Evolutionary conservation across 495 filamentous ascomycete species (phyloP).

Genomic region (Penicillium alfredii): DNA sequence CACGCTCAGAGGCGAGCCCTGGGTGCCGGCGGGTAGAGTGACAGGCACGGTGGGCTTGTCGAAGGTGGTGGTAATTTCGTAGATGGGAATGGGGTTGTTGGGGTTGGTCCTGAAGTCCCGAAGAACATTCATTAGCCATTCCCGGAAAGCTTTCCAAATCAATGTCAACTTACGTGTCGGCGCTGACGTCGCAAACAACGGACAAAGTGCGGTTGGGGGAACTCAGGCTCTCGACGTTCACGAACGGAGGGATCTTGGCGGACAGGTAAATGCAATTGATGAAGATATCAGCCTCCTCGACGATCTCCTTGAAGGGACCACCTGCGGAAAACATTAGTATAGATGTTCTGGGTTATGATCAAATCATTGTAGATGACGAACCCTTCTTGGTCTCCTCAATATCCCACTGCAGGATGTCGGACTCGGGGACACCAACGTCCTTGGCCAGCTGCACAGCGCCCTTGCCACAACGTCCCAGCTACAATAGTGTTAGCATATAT

Average conservation of each 20-base stretch:
- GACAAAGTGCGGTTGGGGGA: constrained; percentile 64
- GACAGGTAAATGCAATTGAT: constrained; percentile 90
- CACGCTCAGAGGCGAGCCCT: constrained; percentile 59
- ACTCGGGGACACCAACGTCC: constrained; percentile 66
- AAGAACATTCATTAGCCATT: no score
- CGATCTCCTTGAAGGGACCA: constrained; percentile 85
- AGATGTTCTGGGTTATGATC: no score
- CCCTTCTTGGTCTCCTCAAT: constrained; percentile 69
- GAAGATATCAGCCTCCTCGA: constrained; percentile 64
- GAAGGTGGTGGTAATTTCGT: constrained; percentile 76
- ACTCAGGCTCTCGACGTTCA: constrained; percentile 63
- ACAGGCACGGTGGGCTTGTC: constrained; percentile 77
- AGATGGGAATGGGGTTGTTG: constrained; percentile 77
- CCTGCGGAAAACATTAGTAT: constrained; percentile 28
- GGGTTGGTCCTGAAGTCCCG: constrained; percentile 61
- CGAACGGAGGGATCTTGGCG: constrained; percentile 62
- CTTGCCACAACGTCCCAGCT: constrained; percentile 76
- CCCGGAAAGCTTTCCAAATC: no score
- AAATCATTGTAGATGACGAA: no score
- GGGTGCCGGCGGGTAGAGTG: constrained; percentile 38
- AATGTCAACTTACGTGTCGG: constrained; percentile 47
- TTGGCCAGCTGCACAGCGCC: constrained; percentile 78
- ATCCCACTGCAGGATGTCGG: constrained; percentile 85
- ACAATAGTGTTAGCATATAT: constrained; percentile 6
- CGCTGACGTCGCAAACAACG: constrained; percentile 85